Base-by-base conservation (phyloP, 768 basidiomycete species). In the Podaxis rugospora region DNA sequence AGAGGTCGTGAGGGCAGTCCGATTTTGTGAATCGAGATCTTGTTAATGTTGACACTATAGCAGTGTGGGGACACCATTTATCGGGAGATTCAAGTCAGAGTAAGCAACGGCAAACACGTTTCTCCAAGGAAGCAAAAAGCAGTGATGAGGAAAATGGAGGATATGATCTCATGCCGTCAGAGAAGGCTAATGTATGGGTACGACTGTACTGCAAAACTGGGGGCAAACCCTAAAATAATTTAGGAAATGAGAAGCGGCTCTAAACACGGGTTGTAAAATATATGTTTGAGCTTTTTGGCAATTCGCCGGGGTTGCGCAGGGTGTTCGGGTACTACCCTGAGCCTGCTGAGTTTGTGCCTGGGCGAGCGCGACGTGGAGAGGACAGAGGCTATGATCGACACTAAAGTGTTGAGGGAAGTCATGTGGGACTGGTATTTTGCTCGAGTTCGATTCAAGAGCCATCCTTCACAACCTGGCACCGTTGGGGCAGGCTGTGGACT, bases 91-190 rank as follows among this genome's bases (percentile, higher is more conserved):
- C n/a, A n/a, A 21, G 35, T 46, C 18, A 16, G 42, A 40, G 47
- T 35, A 60, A 51, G 27, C 25, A 54, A 55, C 47, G 53, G 44
- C 28, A 53, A 54, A 54, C 14, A 54, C 18, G 35, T 23, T 35
- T 14, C 6, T 39, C 49, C 37, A 60, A 53, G 28, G 46, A 53
- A 49, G 59, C 5, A 47, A 55, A 37, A 27, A 37, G 32, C 18
- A 55, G 23, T 11, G 27, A 55, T 55, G 37, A 54, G 51, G 13
- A 21, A 36, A 50, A 50, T 21, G 23, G 39, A 16, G 59, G 35
- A 39, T 40, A 35, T 46, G 28, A 53, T 27, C 11, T 46, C 27
- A 37, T 60, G 49, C 59, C 59, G 51, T 60, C 53, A 53, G 35
- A 11, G 52, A 44, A 25, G 57, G 5, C 46, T 9, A 9, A 32